Conservation (phyloP, 441 rosid species). For the Populus hybrid region DNA sequence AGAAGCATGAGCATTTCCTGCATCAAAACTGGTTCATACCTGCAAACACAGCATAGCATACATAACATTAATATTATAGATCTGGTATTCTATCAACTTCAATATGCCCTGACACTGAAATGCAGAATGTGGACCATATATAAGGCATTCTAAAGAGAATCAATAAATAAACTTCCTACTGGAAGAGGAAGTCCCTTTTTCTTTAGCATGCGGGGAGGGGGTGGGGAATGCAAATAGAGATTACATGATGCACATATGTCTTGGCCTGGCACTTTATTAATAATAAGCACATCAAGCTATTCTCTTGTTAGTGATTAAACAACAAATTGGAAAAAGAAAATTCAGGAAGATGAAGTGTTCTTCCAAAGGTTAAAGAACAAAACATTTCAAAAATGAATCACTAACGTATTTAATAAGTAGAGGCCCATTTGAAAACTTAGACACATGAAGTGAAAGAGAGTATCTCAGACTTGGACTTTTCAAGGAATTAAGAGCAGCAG, state of each 20-base stretch:
- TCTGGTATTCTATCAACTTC: conserved; percentile 10
- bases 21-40: conserved; percentile 83
- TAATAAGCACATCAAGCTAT: not conserved
- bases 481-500: not conserved
- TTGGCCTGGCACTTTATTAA: not conserved
- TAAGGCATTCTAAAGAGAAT: not conserved
- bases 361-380: not conserved
- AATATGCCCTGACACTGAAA: not conserved
- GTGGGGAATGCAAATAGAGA: not conserved
- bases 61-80: conserved; percentile 20
- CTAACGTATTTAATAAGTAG: not conserved
- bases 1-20: conserved; percentile 90
- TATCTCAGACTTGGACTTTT: not conserved
- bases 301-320: not conserved
- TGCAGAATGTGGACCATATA: not conserved
- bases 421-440: not conserved
- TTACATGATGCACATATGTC: not conserved
- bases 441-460: not conserved
- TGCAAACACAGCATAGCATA: conserved; percentile 32
- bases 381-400: not conserved
- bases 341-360: not conserved
- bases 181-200: not conserved
- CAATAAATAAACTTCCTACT: not conserved
- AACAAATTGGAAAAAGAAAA: not conserved
- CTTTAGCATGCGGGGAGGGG: no score